phyloP scores from a whole-genome alignment of 768 basidiomycete species.

The Astraeus odoratus region DNA sequence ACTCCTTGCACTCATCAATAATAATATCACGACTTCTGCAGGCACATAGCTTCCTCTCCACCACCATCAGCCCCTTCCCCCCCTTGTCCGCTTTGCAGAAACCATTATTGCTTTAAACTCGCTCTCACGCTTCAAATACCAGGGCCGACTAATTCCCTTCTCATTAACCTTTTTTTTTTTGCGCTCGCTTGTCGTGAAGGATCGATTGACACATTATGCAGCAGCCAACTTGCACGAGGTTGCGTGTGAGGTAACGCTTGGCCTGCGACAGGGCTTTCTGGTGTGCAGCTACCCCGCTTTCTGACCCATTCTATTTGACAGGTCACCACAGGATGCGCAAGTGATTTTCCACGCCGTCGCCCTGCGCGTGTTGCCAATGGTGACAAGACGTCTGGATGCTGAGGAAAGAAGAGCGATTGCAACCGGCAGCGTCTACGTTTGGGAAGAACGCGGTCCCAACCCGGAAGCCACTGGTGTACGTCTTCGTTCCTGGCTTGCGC shows the following conservation, averaged over 20 bases:
- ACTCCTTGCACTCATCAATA: background rate
- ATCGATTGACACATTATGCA: conserved; percentile 40
- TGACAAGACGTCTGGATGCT: conserved; percentile 64
- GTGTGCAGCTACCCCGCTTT: background rate
- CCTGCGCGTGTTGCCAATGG: conserved; percentile 52
- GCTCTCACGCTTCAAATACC: conserved; percentile 1
- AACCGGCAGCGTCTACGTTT: conserved; percentile 75
- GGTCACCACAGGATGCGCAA: conserved; percentile 61
- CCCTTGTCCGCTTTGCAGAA: background rate
- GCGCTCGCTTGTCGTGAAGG: conserved; percentile 12
- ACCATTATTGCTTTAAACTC: background rate
- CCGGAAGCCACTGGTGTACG: conserved; percentile 61
- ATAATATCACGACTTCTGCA: background rate
- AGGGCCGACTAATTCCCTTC: conserved; percentile 22
- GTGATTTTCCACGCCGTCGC: conserved; percentile 70
- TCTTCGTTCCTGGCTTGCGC: conserved; percentile 7
- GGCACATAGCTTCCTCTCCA: conserved; percentile 1
- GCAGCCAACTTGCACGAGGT: conserved; percentile 56
- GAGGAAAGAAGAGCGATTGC: conserved; percentile 65
- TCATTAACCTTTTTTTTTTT: conserved; percentile 13
- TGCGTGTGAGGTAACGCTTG: conserved; percentile 45
- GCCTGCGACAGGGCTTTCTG: background rate
- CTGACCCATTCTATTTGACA: conserved; percentile 8
- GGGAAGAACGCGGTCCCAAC: conserved; percentile 73
- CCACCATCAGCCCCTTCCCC: background rate